A percentile compares a stretch with the other conserved stretches of the same genome.
Evolutionary conservation across 1,139 yeast species (phyloP).

Genomic region (Arxiozyma telluris): DNA sequence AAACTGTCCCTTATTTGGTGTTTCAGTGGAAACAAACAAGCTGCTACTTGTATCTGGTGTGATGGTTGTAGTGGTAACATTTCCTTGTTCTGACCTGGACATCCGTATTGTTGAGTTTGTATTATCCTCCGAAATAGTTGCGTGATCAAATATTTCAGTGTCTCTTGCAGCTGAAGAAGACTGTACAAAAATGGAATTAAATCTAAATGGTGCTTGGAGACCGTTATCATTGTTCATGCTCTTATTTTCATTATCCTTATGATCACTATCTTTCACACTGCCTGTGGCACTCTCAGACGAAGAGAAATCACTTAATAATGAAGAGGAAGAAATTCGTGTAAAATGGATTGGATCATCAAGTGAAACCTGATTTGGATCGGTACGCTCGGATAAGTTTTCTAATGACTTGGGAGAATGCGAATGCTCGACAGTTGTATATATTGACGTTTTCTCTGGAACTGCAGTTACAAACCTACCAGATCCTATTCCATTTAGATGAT

Average conservation of each 20-base stretch:
- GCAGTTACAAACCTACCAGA: neutral
- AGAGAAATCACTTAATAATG: constrained; percentile 23
- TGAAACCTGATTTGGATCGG: constrained; percentile 5
- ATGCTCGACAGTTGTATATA: constrained; percentile 1
- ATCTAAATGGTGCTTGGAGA: constrained; percentile 3
- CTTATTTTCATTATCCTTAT: constrained; percentile 1
- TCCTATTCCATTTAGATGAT: neutral
- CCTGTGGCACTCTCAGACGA: constrained; percentile 7
- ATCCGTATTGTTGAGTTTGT: constrained; percentile 22
- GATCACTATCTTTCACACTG: constrained; percentile 11
- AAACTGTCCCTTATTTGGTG: constrained; percentile 5
- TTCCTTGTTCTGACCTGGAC: constrained; percentile 12
- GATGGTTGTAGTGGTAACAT: constrained; percentile 8
- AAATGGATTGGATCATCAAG: constrained; percentile 34
- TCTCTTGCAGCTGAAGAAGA: neutral
- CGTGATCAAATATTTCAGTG: constrained; percentile 8
- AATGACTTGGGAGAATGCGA: neutral
- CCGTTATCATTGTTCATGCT: neutral
- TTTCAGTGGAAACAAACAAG: constrained; percentile 8
- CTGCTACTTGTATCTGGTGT: constrained; percentile 11
- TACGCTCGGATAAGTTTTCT: neutral
- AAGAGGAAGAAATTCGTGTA: constrained; percentile 34
- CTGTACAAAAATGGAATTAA: neutral
- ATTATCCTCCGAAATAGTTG: constrained; percentile 13
- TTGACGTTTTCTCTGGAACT: neutral